These are phyloP conservation scores for Podaxis sp. DNA, from an alignment of 768 basidiomycete species.

Conservation along the genomic window DNA sequence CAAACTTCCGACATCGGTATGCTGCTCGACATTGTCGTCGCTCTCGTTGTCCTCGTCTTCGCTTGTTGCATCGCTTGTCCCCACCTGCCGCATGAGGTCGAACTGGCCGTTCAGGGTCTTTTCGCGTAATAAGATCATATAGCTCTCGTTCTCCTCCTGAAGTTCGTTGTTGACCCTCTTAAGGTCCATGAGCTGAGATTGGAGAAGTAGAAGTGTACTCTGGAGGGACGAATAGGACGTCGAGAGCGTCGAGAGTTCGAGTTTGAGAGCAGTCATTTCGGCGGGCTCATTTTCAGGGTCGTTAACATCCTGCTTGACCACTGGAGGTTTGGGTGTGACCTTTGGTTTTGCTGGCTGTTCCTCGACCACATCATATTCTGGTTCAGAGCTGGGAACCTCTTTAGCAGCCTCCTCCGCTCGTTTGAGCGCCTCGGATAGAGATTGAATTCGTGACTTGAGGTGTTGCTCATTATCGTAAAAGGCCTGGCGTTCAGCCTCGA, in stretches of 20 bases:
- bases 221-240: constrained; percentile 82
- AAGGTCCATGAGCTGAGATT: constrained; percentile 80
- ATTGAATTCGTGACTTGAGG: constrained; percentile 85
- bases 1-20: constrained; percentile 49
- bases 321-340: constrained; percentile 12
- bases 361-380: constrained; percentile 25
- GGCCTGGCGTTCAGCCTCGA: constrained; percentile 88
- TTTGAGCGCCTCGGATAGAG: constrained; percentile 64
- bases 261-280: constrained; percentile 78
- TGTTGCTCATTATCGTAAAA: constrained; percentile 94
- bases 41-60: constrained; percentile 38
- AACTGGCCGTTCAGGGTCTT: constrained; percentile 88
- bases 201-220: constrained; percentile 78
- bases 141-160: constrained; percentile 96
- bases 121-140: constrained; percentile 90
- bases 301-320: constrained; percentile 36
- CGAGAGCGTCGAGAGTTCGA: constrained; percentile 83
- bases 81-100: constrained; percentile 68
- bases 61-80: constrained; percentile 33
- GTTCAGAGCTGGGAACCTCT: constrained; percentile 22
- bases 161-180: constrained; percentile 83
- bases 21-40: constrained; percentile 36
- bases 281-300: constrained; percentile 76
- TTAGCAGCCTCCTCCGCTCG: constrained; percentile 42
- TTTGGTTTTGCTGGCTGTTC: constrained; percentile 18